Evolutionary conservation across 495 filamentous ascomycete species (phyloP), one percentile per base, ranked within the genome.

Genomic region (Penicillium tannophilum): DNA sequence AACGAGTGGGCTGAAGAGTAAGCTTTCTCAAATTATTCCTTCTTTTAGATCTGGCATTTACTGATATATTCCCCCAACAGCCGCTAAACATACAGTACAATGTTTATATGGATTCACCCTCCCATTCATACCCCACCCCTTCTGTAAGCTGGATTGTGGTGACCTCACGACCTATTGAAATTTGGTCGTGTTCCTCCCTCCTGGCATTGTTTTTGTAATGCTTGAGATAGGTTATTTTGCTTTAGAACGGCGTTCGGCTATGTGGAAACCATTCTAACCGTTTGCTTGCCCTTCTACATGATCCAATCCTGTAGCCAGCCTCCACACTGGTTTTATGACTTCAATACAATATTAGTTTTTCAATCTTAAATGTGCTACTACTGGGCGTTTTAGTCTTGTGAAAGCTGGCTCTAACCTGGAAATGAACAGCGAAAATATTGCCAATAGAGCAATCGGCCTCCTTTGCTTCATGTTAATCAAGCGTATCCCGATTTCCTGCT

Each of bases 1-100:
- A 87, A 89, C 60, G 86, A 86, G 65, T 90, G 88, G 88, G 87
- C 87, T 63, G 84, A 88, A 75, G 86, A 90, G 80, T 81, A 74
- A 76, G 76, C 74, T 43, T 49, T 9, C 8, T 28, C 28, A 28
- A 28, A 2, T 4, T 4, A 14, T 12, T 36, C 10, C 33, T 4
- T 26, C 50, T 17, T 47, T 43, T 31, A 24, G 41, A 54, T 20
- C 12, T 6, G 6, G n/a, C 17, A 31, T 54, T 7, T 48, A 30
- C 63, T 72, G 62, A 74, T 62, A 11, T 19, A 60, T 35, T n/a
- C n/a, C 9, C 58, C 23, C 30, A 17, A 20, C 36, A 79, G 77
- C 59, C 77, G 77, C 56, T 79, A 70, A 78, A 65, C 55, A 41
- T 17, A 9, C 9, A 36, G 3, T 36, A 36, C 39, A 17, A 41